Evolutionary conservation across 805 yeast genomes (phyloP).

Genomic region (Teunomyces cretensis): DNA sequence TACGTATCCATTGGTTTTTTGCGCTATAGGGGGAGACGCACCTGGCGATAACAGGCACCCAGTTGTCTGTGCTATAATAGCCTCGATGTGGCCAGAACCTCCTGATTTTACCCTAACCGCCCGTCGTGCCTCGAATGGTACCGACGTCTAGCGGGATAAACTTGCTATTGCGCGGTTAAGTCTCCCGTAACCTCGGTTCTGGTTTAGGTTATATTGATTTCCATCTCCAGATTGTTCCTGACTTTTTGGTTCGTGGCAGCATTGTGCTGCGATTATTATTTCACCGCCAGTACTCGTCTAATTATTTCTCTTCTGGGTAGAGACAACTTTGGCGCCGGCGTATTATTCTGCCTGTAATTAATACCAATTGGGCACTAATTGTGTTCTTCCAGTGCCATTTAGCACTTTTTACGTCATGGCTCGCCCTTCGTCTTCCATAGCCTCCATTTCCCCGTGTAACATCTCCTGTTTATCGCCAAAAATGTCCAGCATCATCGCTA

Average conservation of each 20-base stretch:
- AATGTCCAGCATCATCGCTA: no score
- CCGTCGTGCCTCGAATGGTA: no score
- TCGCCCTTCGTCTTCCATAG: neutral
- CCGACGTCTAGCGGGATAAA: no score
- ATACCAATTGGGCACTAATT: conserved; percentile 1
- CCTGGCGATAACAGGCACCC: neutral
- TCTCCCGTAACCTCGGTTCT: neutral
- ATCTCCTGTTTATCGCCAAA: neutral
- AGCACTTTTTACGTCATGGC: no score
- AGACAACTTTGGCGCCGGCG: neutral
- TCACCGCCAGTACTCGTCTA: neutral
- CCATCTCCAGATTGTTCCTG: neutral
- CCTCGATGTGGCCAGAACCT: no score
- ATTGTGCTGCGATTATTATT: neutral
- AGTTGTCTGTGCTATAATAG: no score
- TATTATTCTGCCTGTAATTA: conserved; percentile 4
- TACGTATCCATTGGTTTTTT: neutral
- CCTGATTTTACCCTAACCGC: no score
- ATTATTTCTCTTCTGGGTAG: neutral
- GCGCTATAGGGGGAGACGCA: neutral
- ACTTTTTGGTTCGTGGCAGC: no score
- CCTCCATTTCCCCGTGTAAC: neutral
- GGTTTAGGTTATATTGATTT: neutral
- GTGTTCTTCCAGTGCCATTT: neutral
- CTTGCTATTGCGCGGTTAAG: no score